These are phyloP conservation scores for Fusarium sulawesiense DNA, from an alignment of 2,329 filamentous ascomycete species.

Conservation along the genomic window DNA sequence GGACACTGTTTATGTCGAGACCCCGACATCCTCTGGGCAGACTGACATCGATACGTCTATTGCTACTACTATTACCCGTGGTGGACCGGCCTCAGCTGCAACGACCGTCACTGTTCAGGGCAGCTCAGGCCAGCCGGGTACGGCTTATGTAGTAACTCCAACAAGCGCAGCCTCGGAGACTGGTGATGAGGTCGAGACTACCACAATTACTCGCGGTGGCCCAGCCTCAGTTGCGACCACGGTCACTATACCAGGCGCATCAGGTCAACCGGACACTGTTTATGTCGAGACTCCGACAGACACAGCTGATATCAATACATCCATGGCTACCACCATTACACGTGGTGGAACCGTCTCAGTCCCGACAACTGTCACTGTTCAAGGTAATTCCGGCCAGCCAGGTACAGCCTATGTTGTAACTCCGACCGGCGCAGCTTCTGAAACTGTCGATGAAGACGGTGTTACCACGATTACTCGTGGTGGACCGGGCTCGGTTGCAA, in stretches of 20 bases:
- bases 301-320: not conserved
- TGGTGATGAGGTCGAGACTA: not conserved
- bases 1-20: not conserved
- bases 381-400: not conserved
- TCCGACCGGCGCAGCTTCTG: not conserved
- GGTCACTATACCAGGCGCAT: not conserved
- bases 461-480: slow-evolving; percentile 1
- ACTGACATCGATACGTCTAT: fast-evolving
- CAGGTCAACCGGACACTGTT: not conserved
- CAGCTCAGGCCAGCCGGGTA: not conserved
- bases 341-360: not conserved
- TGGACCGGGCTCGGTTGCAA: not conserved
- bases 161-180: not conserved
- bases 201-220: not conserved
- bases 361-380: not conserved
- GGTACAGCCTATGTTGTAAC: not conserved
- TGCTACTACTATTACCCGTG: not conserved
- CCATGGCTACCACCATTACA: not conserved
- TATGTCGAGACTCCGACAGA: slow-evolving; percentile 2
- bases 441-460: fast-evolving
- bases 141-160: not conserved
- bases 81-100: not conserved
- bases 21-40: not conserved
- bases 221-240: not conserved
- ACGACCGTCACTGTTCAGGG: not conserved